phyloP scores from a whole-genome alignment of 176 grass and related monocot genomes.

The Zoysia japonica region DNA sequence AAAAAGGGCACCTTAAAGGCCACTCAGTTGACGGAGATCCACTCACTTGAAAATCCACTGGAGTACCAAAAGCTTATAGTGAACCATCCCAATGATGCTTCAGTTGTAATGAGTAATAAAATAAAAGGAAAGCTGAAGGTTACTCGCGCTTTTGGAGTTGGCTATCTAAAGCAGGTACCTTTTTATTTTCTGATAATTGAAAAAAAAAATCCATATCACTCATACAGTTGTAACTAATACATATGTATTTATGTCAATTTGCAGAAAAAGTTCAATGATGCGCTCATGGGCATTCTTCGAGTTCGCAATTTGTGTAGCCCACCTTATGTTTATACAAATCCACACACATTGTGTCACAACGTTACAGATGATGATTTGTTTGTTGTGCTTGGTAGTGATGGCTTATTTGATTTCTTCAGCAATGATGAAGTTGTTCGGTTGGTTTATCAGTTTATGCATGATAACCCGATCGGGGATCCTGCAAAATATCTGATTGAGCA shows the following conservation, averaged over 20 bases:
- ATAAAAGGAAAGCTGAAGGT: constrained; percentile 97
- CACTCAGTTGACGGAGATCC: constrained; percentile 81
- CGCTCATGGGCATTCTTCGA: constrained; percentile 93
- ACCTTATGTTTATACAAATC: constrained; percentile 80
- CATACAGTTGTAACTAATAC: constrained; percentile 23
- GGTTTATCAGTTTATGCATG: constrained; percentile 81
- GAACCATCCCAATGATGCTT: constrained; percentile 72
- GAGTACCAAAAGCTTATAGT: constrained; percentile 74
- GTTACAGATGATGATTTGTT: constrained; percentile 79
- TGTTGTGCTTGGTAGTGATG: constrained; percentile 93
- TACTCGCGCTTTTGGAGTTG: constrained; percentile 97
- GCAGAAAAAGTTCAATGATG: constrained; percentile 87
- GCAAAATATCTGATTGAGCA: constrained; percentile 92
- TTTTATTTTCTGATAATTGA: background rate
- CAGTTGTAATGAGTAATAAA: constrained; percentile 66
- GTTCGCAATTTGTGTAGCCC: constrained; percentile 74
- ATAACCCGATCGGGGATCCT: constrained; percentile 77
- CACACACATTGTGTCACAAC: constrained; percentile 77
- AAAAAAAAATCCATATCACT: background rate
- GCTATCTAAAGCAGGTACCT: constrained; percentile 90
- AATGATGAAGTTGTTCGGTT: constrained; percentile 85
- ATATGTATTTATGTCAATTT: constrained; percentile 25
- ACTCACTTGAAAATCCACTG: constrained; percentile 70
- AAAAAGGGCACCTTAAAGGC: constrained; percentile 52
- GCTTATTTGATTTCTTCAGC: constrained; percentile 92